phyloP scores from a whole-genome alignment of 352 stramenopile species.

The Halophytophthora batemanensis region DNA sequence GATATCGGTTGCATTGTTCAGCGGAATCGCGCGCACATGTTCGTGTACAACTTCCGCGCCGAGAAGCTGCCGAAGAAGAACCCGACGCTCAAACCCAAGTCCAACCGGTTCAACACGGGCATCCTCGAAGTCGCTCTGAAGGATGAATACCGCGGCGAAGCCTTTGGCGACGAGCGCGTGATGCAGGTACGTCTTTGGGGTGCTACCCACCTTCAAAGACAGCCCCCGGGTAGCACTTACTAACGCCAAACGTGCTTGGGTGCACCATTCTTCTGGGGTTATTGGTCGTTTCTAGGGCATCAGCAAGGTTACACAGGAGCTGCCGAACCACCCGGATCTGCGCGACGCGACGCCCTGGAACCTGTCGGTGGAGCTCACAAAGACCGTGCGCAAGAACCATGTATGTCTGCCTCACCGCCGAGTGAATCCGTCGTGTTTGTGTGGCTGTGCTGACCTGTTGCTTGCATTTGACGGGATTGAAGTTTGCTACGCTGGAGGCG shows the following conservation, averaged over 20 bases:
- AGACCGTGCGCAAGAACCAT: constrained; percentile 41
- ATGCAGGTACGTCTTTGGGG: constrained; percentile 31
- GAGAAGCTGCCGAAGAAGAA: constrained; percentile 84
- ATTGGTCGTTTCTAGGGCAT: constrained; percentile 34
- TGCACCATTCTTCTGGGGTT: neutral
- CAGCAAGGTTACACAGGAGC: constrained; percentile 69
- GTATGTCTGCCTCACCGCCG: constrained; percentile 34
- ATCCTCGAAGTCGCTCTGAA: constrained; percentile 69
- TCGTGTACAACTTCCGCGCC: constrained; percentile 82
- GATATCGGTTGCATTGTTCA: constrained; percentile 16
- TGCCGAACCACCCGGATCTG: constrained; percentile 72
- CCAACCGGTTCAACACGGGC: constrained; percentile 78
- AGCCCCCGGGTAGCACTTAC: neutral
- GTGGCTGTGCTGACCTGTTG: constrained; percentile 14
- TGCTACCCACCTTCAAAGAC: neutral
- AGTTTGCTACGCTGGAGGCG: constrained; percentile 36
- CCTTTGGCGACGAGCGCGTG: constrained; percentile 69
- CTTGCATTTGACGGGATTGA: neutral
- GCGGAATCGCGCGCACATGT: constrained; percentile 78
- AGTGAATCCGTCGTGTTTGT: constrained; percentile 11
- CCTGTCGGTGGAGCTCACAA: constrained; percentile 47
- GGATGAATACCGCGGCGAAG: constrained; percentile 59
- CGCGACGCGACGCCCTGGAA: constrained; percentile 62
- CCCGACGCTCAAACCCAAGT: constrained; percentile 60
- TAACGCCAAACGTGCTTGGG: neutral